Evolutionary conservation across 2,329 filamentous ascomycete genomes (phyloP).

Genomic region (Microthyrium microscopicum): DNA sequence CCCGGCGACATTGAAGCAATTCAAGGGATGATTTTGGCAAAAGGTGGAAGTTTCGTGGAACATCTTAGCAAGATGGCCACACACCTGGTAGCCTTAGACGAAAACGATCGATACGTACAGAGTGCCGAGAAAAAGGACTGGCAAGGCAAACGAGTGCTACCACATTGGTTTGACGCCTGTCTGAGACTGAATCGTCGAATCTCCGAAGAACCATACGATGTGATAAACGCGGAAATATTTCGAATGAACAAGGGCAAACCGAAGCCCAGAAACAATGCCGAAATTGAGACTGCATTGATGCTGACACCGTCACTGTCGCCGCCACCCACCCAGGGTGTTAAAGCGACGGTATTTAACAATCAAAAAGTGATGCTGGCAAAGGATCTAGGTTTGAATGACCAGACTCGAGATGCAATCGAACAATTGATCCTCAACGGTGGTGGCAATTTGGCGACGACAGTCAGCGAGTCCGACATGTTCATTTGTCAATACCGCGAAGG

Average conservation of each 20-base stretch:
- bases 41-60: constrained; percentile 68
- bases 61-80: constrained; percentile 60
- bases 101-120: constrained; percentile 56
- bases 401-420: constrained; percentile 49
- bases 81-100: constrained; percentile 69
- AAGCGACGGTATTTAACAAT: constrained; percentile 62
- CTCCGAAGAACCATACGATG: constrained; percentile 66
- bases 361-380: constrained; percentile 61
- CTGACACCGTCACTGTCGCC: constrained; percentile 11
- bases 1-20: constrained; percentile 82
- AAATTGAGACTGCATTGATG: constrained; percentile 16
- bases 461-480: constrained; percentile 63
- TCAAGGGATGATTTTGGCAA: constrained; percentile 69
- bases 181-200: constrained; percentile 84
- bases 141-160: constrained; percentile 69
- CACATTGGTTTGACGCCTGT: constrained; percentile 97
- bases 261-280: constrained; percentile 12
- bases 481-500: constrained; percentile 81
- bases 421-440: constrained; percentile 56
- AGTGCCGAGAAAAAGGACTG: constrained; percentile 47
- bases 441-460: constrained; percentile 47
- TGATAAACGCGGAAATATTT: constrained; percentile 75
- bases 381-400: constrained; percentile 55
- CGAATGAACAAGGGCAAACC: constrained; percentile 40
- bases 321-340: constrained; percentile 31